Evolutionary conservation across 2,329 filamentous ascomycete genomes (phyloP), one percentile per base, ranked within the genome.

Genomic region (Scedosporium minutisporum): DNA sequence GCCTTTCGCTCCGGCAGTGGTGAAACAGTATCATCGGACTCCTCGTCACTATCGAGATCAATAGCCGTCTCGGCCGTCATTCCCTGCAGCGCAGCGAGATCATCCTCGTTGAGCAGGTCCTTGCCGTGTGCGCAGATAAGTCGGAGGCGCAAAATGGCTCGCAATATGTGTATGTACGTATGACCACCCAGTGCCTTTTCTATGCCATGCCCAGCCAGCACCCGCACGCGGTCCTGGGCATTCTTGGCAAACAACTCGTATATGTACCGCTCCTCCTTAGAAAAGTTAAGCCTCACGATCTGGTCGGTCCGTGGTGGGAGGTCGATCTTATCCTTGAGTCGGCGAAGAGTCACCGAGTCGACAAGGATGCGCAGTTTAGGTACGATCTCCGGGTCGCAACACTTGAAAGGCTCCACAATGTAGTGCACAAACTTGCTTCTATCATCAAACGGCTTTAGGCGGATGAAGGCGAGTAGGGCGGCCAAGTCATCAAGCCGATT

Each of bases 71-170:
- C 87, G 7, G 86, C 86, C n/a, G 87, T 91, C 74, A 91, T 82
- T 25, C 93, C 93, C 70, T 92, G 88, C 60, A 93, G 85, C 3
- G 89, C 80, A 67, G 88, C 86, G 57, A 96, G 78, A 69, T 97
- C 93, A 21, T 93, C 88, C 42, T 93, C 86, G 63, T 87, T 90
- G 2, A 99, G 81, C 6, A 99, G 82, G 64, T 97, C 93, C 66
- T 89, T 89, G n/a, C 95, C 95, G 71, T 97, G 93, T 1, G 93
- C 95, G 71, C 93, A 97, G 60, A 97, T 89, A 48, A 96, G 82
- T 9, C 95, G 90, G 18, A 99, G 83, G 33, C 93, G 88, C 67
- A 96, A 82, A 70, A 99, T 96, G 4, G 91, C 90, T 66, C 95
- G 93, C 65, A 99, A 77, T 57, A 99, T 95, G 68, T 96, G 91